phyloP scores from a whole-genome alignment of 1,284 basidiomycete genomes.

The Austroboletus rostrupii region DNA sequence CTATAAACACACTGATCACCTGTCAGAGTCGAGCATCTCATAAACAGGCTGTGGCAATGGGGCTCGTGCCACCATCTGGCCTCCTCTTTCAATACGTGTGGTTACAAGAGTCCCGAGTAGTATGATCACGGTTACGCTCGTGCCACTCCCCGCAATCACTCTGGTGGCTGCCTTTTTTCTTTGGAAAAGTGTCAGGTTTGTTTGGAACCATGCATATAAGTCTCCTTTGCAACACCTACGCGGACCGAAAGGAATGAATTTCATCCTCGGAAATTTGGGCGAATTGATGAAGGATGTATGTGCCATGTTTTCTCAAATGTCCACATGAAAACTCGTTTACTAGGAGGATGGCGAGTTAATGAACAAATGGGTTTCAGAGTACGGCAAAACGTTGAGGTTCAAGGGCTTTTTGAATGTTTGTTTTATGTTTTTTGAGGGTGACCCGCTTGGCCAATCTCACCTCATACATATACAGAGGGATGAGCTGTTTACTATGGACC shows the following conservation, averaged over 20 bases:
- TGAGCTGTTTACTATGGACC: conserved; percentile 31
- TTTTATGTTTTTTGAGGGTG: not conserved
- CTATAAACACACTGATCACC: no score
- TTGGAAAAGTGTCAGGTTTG: conserved; percentile 1
- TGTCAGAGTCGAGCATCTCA: no score
- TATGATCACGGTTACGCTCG: not conserved
- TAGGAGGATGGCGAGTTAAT: conserved; percentile 1
- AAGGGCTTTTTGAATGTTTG: conserved; percentile 28
- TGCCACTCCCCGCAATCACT: not conserved
- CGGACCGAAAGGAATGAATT: conserved; percentile 7
- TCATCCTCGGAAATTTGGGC: conserved; percentile 6
- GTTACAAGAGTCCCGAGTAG: no score
- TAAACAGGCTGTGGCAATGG: no score
- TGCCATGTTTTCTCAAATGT: not conserved
- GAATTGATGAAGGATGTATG: conserved; percentile 10
- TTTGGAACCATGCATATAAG: not conserved
- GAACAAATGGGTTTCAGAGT: conserved; percentile 44
- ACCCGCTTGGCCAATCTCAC: not conserved
- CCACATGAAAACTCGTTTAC: not conserved
- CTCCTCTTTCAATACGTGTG: no score
- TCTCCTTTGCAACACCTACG: conserved; percentile 10
- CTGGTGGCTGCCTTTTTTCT: not conserved
- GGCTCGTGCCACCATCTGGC: no score
- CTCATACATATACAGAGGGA: conserved; percentile 9
- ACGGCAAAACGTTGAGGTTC: conserved; percentile 49